Conservation (phyloP, 192 early-diverging fungal genomes). For the Rhizophagus clarus region DNA sequence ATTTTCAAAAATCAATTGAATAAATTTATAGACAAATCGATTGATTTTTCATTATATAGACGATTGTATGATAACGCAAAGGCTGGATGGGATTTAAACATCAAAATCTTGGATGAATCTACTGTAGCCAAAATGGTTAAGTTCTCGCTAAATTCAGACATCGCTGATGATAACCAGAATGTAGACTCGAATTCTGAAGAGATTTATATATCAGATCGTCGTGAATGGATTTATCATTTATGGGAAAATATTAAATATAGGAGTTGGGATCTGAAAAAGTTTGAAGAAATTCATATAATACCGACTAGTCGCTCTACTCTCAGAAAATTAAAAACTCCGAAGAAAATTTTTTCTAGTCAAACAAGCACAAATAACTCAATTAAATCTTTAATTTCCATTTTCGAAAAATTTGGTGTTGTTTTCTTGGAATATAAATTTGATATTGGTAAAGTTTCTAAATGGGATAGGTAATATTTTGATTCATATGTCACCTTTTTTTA, state of each 20-base stretch:
- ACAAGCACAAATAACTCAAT: neutral
- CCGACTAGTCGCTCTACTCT: neutral
- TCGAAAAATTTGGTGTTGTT: neutral
- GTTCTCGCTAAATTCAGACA: neutral
- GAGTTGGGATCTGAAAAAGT: neutral
- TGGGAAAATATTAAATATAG: neutral
- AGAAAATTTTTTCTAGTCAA: neutral
- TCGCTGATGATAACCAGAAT: too few species aligned
- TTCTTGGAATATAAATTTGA: neutral
- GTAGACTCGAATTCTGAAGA: neutral
- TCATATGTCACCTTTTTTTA: too few species aligned
- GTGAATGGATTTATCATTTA: neutral
- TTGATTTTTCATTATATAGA: neutral
- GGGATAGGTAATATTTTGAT: neutral
- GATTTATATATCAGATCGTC: neutral
- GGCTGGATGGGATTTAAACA: neutral
- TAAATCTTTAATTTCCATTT: neutral
- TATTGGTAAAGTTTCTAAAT: neutral
- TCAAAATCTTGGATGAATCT: neutral
- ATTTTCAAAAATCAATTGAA: neutral
- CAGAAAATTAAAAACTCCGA: neutral
- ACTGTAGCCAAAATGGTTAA: neutral
- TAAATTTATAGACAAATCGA: conserved; percentile 11
- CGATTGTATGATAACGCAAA: neutral
- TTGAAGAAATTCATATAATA: neutral